Conservation (phyloP, 129 eudicot genomes). For the Chrysanthemum lavandulifolium region DNA sequence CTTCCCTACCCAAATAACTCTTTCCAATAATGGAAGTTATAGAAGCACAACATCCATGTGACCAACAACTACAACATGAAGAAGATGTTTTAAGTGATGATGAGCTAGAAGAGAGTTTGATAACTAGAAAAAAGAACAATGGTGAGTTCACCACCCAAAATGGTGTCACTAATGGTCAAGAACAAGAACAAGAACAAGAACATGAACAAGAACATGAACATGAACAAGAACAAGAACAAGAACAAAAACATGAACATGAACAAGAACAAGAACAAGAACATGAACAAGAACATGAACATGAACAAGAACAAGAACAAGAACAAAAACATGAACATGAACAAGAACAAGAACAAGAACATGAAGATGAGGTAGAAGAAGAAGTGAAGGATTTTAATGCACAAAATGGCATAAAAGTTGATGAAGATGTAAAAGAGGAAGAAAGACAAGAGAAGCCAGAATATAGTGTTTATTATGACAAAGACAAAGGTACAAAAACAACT, state of each 20-base stretch:
- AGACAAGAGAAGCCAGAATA: conserved; percentile 18
- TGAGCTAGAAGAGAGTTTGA: conserved; percentile 22
- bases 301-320: too few species aligned
- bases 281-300: not conserved
- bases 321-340: not conserved
- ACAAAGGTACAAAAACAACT: conserved; percentile 26
- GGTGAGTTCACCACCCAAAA: not conserved
- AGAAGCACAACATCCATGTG: conserved; percentile 9
- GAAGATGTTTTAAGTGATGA: not conserved
- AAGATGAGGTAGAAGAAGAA: conserved; percentile 8
- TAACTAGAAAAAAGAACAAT: conserved; percentile 20
- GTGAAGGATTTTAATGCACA: conserved; percentile 3
- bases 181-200: not conserved
- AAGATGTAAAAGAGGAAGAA: conserved; percentile 3
- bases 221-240: too few species aligned
- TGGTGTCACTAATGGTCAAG: conserved; percentile 9
- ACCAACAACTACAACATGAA: not conserved
- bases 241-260: not conserved
- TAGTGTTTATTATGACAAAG: conserved; percentile 32
- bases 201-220: not conserved
- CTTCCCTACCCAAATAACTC: not conserved
- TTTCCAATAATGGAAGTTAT: not conserved
- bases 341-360: not conserved
- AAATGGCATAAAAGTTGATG: conserved; percentile 22
- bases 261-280: not conserved